phyloP scores from a whole-genome alignment of 2,329 filamentous ascomycete genomes.

The Colletotrichum falcatum region DNA sequence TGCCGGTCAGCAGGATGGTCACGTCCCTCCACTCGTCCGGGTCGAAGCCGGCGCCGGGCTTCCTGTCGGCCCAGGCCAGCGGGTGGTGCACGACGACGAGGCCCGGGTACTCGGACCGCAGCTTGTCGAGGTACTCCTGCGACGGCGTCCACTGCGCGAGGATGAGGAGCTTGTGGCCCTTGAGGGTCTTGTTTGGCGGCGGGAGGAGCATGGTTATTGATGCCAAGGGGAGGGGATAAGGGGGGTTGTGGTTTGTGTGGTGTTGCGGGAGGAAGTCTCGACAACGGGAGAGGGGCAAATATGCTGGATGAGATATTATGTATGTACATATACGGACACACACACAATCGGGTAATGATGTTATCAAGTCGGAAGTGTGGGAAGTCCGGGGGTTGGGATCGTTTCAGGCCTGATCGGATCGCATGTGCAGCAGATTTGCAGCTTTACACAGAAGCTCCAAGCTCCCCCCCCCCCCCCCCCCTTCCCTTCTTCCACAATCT shows the following conservation, averaged over 20 bases:
- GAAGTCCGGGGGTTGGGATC: conserved; percentile 4
- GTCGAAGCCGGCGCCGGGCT: conserved; percentile 44
- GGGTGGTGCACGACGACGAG: conserved; percentile 54
- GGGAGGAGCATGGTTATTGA: conserved; percentile 39
- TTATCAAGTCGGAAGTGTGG: not conserved
- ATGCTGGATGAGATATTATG: not conserved
- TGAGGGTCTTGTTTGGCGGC: conserved; percentile 34
- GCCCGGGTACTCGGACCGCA: conserved; percentile 57
- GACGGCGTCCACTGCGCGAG: conserved; percentile 51
- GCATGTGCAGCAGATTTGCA: not conserved
- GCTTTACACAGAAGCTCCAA: not conserved
- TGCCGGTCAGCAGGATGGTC: conserved; percentile 61
- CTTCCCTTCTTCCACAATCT: not conserved
- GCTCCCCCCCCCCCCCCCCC: not conserved
- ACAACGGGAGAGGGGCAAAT: not conserved
- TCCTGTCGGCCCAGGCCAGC: conserved; percentile 47
- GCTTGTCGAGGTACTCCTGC: conserved; percentile 49
- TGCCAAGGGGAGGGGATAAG: not conserved
- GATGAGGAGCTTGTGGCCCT: conserved; percentile 62
- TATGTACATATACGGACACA: no score
- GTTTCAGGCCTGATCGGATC: conserved; percentile 15
- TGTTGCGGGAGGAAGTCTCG: not conserved
- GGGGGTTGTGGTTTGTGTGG: not conserved
- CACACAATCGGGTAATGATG: not conserved
- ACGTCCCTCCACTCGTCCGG: conserved; percentile 59